Conservation (phyloP, 2,329 filamentous ascomycete genomes). For the Aspergillus brunneoviolaceus region DNA sequence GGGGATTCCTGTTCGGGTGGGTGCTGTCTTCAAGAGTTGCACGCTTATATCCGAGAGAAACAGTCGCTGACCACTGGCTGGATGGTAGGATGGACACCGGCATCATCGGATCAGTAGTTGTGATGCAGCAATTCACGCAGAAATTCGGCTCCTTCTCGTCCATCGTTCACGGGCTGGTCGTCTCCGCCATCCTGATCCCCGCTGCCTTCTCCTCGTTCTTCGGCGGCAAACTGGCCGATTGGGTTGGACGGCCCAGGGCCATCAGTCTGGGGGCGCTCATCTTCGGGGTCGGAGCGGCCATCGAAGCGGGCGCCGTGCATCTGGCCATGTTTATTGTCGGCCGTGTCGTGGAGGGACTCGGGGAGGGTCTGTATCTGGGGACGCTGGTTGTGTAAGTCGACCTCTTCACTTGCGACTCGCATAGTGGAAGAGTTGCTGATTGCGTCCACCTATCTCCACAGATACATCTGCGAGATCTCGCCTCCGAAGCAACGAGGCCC, state of each 20-base stretch:
- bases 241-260: constrained; percentile 51
- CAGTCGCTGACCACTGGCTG: not conserved
- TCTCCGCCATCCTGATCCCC: constrained; percentile 60
- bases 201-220: constrained; percentile 59
- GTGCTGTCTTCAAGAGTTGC: not conserved
- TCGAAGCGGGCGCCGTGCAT: constrained; percentile 51
- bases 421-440: no score
- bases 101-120: constrained; percentile 59
- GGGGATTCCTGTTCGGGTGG: not conserved
- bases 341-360: constrained; percentile 56
- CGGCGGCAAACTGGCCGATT: constrained; percentile 55
- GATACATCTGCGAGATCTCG: constrained; percentile 60
- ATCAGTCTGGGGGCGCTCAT: constrained; percentile 53
- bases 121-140: constrained; percentile 54
- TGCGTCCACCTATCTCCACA: not conserved
- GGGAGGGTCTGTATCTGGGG: constrained; percentile 58
- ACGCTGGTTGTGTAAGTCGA: constrained; percentile 50
- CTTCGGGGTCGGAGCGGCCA: constrained; percentile 54
- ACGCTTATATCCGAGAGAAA: not conserved
- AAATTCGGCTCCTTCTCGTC: constrained; percentile 54
- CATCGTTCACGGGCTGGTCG: constrained; percentile 56
- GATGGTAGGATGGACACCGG: constrained; percentile 49
- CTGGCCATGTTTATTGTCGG: constrained; percentile 57
- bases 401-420: not conserved
- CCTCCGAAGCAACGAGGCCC: constrained; percentile 52